Percentiles rank a stretch among this genome's conserved stretches.
Evolutionary conservation across 805 yeast species (phyloP).

Genomic region (Zygosaccharomyces pseudorouxii): DNA sequence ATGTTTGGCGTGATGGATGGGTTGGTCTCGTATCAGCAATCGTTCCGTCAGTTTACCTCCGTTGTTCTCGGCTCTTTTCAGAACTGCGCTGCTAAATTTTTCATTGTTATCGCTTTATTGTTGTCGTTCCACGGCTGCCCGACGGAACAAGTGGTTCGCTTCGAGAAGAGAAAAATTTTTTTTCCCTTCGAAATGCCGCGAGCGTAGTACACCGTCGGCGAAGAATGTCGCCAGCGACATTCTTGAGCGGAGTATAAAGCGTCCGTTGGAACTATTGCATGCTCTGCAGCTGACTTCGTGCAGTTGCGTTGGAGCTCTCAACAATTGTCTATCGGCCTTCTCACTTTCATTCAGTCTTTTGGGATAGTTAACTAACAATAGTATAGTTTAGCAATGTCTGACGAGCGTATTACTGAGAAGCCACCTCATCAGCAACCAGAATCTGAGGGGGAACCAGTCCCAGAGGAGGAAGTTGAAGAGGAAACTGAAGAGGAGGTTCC

Average conservation of each 20-base stretch:
- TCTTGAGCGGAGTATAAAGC: not conserved
- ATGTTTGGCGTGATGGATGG: too few species aligned
- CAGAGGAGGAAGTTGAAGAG: conserved; percentile 38
- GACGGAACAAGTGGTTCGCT: not conserved
- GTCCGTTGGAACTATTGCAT: too few species aligned
- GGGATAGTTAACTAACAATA: not conserved
- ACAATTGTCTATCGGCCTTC: too few species aligned
- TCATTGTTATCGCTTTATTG: too few species aligned
- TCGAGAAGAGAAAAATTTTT: not conserved
- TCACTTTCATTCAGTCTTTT: not conserved
- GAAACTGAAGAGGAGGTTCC: conserved; percentile 51
- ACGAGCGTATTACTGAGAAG: conserved; percentile 17
- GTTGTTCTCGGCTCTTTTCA: too few species aligned
- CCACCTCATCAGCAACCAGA: conserved; percentile 11
- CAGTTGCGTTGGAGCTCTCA: too few species aligned
- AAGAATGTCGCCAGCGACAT: not conserved
- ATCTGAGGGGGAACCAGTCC: conserved; percentile 8
- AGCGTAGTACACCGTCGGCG: not conserved
- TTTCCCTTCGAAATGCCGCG: not conserved
- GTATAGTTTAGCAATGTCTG: conserved; percentile 11
- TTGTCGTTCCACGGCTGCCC: too few species aligned
- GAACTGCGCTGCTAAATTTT: too few species aligned
- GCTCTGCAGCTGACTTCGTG: too few species aligned
- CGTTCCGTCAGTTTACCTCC: too few species aligned
- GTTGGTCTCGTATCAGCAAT: too few species aligned